A percentile compares a stretch with the other conserved stretches of the same genome.
Evolutionary conservation across 768 basidiomycete species (phyloP).

Genomic region (Russula compacta): DNA sequence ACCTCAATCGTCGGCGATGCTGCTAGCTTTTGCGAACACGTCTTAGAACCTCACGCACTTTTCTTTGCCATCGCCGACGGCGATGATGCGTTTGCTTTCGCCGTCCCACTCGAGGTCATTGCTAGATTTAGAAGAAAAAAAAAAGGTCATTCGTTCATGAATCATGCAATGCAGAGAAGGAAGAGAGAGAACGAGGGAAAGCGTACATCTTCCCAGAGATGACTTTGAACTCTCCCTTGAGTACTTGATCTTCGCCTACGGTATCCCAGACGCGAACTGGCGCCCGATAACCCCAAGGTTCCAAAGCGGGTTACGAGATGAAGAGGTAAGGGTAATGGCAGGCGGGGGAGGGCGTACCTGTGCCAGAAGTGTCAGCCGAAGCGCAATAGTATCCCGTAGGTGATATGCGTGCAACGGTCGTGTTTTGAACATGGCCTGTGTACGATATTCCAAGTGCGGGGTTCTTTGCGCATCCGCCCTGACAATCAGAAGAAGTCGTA

Average conservation of each 20-base stretch:
- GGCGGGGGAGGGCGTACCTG: constrained; percentile 41
- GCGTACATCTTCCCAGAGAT: constrained; percentile 64
- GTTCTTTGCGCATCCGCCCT: constrained; percentile 38
- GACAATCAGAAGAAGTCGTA: constrained; percentile 4
- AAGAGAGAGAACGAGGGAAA: background rate
- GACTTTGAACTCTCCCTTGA: constrained; percentile 76
- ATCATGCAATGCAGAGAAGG: background rate
- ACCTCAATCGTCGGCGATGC: background rate
- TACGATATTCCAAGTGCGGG: constrained; percentile 56
- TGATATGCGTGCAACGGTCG: constrained; percentile 85
- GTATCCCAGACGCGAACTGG: constrained; percentile 90
- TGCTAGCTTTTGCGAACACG: background rate
- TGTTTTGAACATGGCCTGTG: constrained; percentile 70
- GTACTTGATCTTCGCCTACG: constrained; percentile 69
- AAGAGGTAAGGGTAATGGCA: background rate
- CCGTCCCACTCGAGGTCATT: constrained; percentile 96
- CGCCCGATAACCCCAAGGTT: background rate
- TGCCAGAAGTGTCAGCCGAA: constrained; percentile 76
- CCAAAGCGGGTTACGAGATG: background rate
- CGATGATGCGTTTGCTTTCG: constrained; percentile 92
- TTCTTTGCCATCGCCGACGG: constrained; percentile 86
- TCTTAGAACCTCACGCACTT: constrained; percentile 40
- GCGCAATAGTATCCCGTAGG: constrained; percentile 95
- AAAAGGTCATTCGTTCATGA: background rate
- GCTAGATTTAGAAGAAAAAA: constrained; percentile 31